phyloP scores from a whole-genome alignment of 1,284 basidiomycete genomes.

The Ceratobasidium sp. region DNA sequence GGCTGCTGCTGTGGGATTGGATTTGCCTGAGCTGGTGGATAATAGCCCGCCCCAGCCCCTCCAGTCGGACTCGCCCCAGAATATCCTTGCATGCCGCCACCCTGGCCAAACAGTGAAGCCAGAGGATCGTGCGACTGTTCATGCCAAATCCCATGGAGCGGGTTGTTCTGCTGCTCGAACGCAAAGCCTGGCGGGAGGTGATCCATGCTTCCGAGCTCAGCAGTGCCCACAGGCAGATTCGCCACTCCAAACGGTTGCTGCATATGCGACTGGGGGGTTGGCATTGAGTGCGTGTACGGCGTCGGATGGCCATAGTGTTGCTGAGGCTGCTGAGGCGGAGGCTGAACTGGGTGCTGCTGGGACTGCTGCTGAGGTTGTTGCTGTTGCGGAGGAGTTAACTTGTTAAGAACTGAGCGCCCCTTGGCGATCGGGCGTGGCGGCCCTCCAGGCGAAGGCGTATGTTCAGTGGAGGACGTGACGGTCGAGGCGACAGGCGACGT shows the following conservation, averaged over 20 bases:
- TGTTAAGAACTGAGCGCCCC: constrained; percentile 27
- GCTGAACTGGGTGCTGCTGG: constrained; percentile 4
- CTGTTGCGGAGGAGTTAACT: neutral
- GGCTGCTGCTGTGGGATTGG: neutral
- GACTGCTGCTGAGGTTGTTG: neutral
- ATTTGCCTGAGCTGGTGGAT: constrained; percentile 12
- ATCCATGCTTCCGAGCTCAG: constrained; percentile 37
- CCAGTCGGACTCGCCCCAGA: neutral
- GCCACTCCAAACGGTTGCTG: constrained; percentile 48
- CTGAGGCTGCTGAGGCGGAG: constrained; percentile 11
- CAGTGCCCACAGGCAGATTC: constrained; percentile 27
- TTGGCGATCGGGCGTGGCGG: constrained; percentile 31
- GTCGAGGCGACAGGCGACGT: constrained; percentile 21
- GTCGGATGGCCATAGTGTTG: constrained; percentile 23
- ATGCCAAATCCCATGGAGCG: constrained; percentile 40
- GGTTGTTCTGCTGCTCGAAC: constrained; percentile 36
- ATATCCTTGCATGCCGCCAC: neutral
- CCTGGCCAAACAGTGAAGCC: constrained; percentile 21
- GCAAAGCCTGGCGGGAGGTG: constrained; percentile 34
- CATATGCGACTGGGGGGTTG: constrained; percentile 51
- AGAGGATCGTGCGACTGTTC: constrained; percentile 40
- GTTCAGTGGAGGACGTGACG: constrained; percentile 11
- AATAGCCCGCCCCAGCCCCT: constrained; percentile 29
- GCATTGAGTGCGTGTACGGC: constrained; percentile 38
- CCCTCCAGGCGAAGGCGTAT: constrained; percentile 31